These are phyloP conservation scores for Sporisorium iseilematis-ciliati DNA, from an alignment of 1,284 basidiomycete genomes.

Conservation along the genomic window DNA sequence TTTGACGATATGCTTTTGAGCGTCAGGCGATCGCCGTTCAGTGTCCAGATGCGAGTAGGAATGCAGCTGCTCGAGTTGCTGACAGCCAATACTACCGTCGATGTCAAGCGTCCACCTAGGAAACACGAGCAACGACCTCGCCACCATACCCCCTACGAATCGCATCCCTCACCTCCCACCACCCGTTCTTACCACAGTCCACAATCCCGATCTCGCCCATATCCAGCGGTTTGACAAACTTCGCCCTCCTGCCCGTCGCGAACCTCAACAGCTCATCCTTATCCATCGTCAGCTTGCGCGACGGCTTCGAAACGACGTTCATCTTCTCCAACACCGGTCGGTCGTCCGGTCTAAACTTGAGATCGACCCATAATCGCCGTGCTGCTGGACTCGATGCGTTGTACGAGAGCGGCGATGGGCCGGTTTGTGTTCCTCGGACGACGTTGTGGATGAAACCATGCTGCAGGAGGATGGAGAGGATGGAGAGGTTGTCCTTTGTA, in stretches of 20 bases:
- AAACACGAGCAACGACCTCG: slow-evolving; percentile 71
- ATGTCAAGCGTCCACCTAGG: slow-evolving; percentile 12
- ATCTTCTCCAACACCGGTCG: slow-evolving; percentile 81
- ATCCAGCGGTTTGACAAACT: slow-evolving; percentile 79
- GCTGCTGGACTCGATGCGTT: slow-evolving; percentile 70
- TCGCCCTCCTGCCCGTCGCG: slow-evolving; percentile 72
- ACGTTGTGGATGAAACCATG: slow-evolving; percentile 85
- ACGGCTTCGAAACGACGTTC: slow-evolving; percentile 81
- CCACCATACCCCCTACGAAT: slow-evolving; percentile 69
- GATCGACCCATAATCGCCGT: slow-evolving; percentile 81
- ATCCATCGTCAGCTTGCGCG: slow-evolving; percentile 81
- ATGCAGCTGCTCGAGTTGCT: no score
- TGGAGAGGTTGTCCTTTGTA: slow-evolving; percentile 83
- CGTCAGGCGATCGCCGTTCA: no score
- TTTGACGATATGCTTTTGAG: background rate
- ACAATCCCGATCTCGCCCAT: slow-evolving; percentile 90
- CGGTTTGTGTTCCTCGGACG: slow-evolving; percentile 80
- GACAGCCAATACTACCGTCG: no score
- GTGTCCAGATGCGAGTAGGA: background rate
- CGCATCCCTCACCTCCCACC: slow-evolving; percentile 71
- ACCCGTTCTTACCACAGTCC: slow-evolving; percentile 74
- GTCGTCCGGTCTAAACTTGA: slow-evolving; percentile 86
- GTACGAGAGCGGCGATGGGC: slow-evolving; percentile 78
- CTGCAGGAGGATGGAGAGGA: slow-evolving; percentile 85
- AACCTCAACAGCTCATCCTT: slow-evolving; percentile 78